Evolutionary conservation across 768 basidiomycete genomes (phyloP).

Genomic region (Leccinellum rugosiceps): DNA sequence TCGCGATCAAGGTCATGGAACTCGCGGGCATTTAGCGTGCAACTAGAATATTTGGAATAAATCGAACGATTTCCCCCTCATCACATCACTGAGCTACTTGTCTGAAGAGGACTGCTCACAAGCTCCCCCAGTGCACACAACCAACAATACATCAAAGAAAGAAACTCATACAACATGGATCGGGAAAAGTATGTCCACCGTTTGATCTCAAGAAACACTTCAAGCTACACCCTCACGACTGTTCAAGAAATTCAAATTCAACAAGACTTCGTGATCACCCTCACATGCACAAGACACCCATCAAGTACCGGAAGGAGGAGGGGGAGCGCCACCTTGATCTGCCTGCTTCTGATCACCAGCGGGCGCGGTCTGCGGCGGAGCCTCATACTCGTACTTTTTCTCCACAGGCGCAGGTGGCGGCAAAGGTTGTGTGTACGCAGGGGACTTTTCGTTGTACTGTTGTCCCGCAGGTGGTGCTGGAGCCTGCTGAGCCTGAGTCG

Average conservation of each 20-base stretch:
- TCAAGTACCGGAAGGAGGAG: background rate
- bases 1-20: background rate
- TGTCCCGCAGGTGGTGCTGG: background rate
- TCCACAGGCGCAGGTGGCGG: background rate
- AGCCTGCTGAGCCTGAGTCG: background rate
- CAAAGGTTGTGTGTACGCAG: background rate
- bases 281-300: too few relatives aligned
- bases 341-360: constrained; percentile 9
- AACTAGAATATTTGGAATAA: background rate
- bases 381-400: constrained; percentile 1
- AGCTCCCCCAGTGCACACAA: background rate
- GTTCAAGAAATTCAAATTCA: background rate
- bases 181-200: background rate
- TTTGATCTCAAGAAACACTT: background rate
- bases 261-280: background rate
- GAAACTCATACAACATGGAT: background rate
- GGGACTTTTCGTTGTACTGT: background rate
- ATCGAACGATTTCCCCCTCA: background rate
- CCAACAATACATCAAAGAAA: background rate
- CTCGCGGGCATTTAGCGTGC: background rate
- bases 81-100: background rate
- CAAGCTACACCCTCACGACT: background rate
- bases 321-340: background rate
- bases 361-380: background rate
- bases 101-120: too few relatives aligned